Evolutionary conservation across 345 rosid genomes (phyloP).

Genomic region (Nephelium lappaceum): DNA sequence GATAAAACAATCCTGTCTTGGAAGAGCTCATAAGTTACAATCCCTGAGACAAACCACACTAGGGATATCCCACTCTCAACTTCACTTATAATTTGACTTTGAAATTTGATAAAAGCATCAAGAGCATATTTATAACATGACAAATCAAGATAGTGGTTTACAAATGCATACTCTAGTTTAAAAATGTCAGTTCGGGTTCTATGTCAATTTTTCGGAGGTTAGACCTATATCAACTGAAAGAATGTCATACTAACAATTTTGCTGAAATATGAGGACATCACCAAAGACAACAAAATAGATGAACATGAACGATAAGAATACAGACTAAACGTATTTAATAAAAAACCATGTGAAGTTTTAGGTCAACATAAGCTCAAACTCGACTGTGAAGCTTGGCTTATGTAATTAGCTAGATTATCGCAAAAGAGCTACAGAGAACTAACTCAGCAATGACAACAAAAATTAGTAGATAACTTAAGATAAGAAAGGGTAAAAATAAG

Average conservation of each 20-base stretch:
- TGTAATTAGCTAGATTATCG: neutral
- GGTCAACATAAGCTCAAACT: neutral
- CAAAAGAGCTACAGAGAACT: neutral
- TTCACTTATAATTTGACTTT: neutral
- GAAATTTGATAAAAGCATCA: neutral
- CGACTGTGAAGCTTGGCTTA: neutral
- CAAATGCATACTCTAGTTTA: neutral
- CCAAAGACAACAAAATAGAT: neutral
- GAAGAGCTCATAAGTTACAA: neutral
- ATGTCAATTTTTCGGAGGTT: neutral
- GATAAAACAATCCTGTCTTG: neutral
- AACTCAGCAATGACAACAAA: neutral
- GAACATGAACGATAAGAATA: neutral
- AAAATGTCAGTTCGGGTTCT: neutral
- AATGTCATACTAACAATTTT: neutral
- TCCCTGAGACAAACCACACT: neutral
- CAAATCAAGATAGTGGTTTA: neutral
- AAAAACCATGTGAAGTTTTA: neutral
- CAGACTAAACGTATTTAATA: neutral
- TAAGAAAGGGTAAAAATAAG: conserved; percentile 6
- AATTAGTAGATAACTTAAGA: conserved; percentile 2
- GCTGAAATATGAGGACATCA: neutral
- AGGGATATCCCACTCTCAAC: conserved; percentile 10
- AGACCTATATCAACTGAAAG: neutral
- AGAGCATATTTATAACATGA: neutral